These are phyloP conservation scores for Pseudogymnoascus verrucosus DNA, from an alignment of 2,329 filamentous ascomycete species.

Conservation along the genomic window DNA sequence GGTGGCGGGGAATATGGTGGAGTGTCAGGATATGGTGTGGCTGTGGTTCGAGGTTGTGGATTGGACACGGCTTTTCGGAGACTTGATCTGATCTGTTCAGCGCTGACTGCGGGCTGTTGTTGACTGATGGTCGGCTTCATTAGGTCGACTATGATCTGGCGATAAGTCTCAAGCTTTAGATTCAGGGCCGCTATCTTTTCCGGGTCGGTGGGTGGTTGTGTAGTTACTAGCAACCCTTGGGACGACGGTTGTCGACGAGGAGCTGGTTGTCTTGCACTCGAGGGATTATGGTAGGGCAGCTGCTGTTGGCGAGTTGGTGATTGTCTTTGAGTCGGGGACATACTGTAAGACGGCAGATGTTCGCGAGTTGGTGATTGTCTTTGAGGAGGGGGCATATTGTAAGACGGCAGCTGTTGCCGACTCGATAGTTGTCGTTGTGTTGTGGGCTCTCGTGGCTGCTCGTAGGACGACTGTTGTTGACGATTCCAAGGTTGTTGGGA, in stretches of 20 bases:
- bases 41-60: background rate
- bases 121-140: background rate
- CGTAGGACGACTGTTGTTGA: background rate
- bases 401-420: background rate
- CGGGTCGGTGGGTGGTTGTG: background rate
- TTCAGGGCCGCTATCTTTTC: constrained; percentile 1
- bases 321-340: background rate
- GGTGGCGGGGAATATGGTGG: background rate
- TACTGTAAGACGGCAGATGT: background rate
- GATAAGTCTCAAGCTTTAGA: background rate
- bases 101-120: background rate
- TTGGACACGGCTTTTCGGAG: background rate
- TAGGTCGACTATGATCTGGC: constrained; percentile 2
- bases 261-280: background rate
- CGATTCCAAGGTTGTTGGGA: background rate
- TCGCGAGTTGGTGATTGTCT: background rate
- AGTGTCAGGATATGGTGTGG: background rate
- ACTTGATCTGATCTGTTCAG: background rate
- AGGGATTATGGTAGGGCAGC: background rate
- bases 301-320: background rate
- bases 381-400: background rate
- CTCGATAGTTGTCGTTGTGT: background rate
- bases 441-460: background rate
- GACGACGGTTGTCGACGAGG: background rate
- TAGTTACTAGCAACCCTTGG: background rate